These are phyloP conservation scores for Amyloporia xantha DNA, from an alignment of 768 basidiomycete species.

Conservation along the genomic window DNA sequence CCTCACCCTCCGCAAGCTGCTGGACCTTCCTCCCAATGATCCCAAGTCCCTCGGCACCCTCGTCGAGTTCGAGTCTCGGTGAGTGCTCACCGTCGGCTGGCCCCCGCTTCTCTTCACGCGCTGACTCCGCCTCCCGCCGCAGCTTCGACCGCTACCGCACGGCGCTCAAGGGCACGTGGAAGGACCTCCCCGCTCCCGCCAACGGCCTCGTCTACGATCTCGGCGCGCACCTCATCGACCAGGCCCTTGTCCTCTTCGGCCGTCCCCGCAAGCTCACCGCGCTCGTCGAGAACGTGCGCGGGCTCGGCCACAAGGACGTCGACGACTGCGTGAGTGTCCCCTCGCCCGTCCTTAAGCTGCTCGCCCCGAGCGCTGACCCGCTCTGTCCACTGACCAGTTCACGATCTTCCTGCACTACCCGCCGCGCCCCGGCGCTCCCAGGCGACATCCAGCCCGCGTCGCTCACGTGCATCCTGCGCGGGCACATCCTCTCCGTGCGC, in stretches of 20 bases:
- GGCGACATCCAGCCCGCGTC: constrained; percentile 34
- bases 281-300: constrained; percentile 62
- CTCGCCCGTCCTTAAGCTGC: not conserved
- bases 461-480: constrained; percentile 60
- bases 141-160: constrained; percentile 75
- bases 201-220: constrained; percentile 72
- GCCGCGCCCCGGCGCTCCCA: constrained; percentile 1
- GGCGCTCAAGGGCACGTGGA: constrained; percentile 68
- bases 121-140: not conserved
- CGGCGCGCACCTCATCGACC: constrained; percentile 77
- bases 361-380: too few species aligned
- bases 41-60: constrained; percentile 53
- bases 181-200: constrained; percentile 57
- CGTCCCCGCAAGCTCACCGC: constrained; percentile 62
- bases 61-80: constrained; percentile 74
- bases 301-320: constrained; percentile 54
- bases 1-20: constrained; percentile 53
- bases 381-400: too few species aligned
- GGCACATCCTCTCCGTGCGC: constrained; percentile 62
- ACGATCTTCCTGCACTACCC: constrained; percentile 19
- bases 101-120: not conserved
- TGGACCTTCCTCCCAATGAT: constrained; percentile 45
- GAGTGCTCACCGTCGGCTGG: constrained; percentile 17
- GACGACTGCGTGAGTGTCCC: constrained; percentile 52
- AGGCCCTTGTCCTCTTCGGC: constrained; percentile 70